Conservation (phyloP, 805 yeast genomes). For the Teunomyces kruisii region DNA sequence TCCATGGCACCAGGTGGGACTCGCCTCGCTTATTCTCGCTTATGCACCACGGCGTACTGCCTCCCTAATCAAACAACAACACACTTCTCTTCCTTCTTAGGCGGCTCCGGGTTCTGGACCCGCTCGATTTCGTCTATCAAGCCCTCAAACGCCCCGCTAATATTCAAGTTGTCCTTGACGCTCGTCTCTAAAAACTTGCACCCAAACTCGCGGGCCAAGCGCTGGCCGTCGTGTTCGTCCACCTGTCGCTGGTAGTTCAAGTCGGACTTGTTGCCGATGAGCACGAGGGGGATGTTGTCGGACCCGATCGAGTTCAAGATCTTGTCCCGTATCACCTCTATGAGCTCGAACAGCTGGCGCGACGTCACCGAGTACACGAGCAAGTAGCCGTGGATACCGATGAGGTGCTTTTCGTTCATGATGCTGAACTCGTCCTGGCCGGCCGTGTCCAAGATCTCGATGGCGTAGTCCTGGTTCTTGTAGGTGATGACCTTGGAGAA, state of each 20-base stretch:
- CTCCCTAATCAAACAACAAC: constrained; percentile 33
- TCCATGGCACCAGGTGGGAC: too few species aligned
- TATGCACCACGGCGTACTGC: too few species aligned
- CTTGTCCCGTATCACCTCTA: constrained; percentile 78
- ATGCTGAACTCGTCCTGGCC: constrained; percentile 90
- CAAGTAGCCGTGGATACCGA: constrained; percentile 82
- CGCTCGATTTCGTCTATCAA: constrained; percentile 60
- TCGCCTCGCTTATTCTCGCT: too few species aligned
- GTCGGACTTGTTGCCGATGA: constrained; percentile 70
- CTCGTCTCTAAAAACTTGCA: constrained; percentile 50
- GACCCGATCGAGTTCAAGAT: constrained; percentile 64
- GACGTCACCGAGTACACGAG: constrained; percentile 81
- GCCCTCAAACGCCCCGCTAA: constrained; percentile 63
- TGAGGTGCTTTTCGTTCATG: constrained; percentile 73
- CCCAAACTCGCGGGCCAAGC: constrained; percentile 43
- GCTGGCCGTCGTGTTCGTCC: constrained; percentile 37
- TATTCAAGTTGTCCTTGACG: constrained; percentile 47
- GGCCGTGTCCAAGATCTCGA: constrained; percentile 88
- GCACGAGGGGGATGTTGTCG: constrained; percentile 48
- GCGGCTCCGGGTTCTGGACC: constrained; percentile 50
- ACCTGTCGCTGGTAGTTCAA: constrained; percentile 63
- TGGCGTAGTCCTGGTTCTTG: constrained; percentile 71
- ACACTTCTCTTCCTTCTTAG: constrained; percentile 51
- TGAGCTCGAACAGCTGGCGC: constrained; percentile 71
- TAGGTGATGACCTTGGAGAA: constrained; percentile 67